Base-by-base conservation (phyloP, 1,284 basidiomycete species). In the Phellinidium pouzarii region DNA sequence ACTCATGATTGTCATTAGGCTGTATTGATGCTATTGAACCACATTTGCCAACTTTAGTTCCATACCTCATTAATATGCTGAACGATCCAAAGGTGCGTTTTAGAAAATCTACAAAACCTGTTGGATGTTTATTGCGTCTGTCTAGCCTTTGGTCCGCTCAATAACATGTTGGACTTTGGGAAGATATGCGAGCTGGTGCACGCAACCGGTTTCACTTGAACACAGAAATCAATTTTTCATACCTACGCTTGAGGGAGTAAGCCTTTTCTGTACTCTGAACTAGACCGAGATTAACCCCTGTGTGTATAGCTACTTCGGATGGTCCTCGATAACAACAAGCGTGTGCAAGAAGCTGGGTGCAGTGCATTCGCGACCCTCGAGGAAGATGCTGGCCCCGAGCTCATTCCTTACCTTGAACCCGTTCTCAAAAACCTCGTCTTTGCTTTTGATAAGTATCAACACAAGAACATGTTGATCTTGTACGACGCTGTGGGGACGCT, bases 161-260 rank as follows among this genome's bases (percentile, higher is more conserved):
- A 99, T 99, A 67, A 94, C 95, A 14, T 99, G 96, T 68, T 99
- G 96, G 96, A 98, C 95, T 0, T 77, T 99, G 12, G 94, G 95
- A n/a, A 85, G 96, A 46, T 99, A 99, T 70, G 93, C 95, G 34
- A 91, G 87, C 64, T 99, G 96, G 96, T 92, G 89, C 60, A 89
- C 88, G 7, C 86, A 90, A 59, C 82, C 86, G 23, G 76, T 79
- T 58, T 87, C 79, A 26, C 85, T 84, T 57, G 92, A 94, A 59
- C 93, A 97, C 71, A 89, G 87, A 72, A 84, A 79, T 56, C 79
- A 78, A 52, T 98, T 88, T 73, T 98, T 99, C 65, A 84, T 98
- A 26, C 95, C 96, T 0, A 94, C 92, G 23, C 91, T 99, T 84
- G 95, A 99, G 76, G 96, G 94, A 22, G 91, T 98, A 70, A 65